Percentiles rank a stretch among this genome's conserved stretches.
Evolutionary conservation across 2,329 filamentous ascomycete species (phyloP).

Genomic region (Dothidotthia symphoricarpi): DNA sequence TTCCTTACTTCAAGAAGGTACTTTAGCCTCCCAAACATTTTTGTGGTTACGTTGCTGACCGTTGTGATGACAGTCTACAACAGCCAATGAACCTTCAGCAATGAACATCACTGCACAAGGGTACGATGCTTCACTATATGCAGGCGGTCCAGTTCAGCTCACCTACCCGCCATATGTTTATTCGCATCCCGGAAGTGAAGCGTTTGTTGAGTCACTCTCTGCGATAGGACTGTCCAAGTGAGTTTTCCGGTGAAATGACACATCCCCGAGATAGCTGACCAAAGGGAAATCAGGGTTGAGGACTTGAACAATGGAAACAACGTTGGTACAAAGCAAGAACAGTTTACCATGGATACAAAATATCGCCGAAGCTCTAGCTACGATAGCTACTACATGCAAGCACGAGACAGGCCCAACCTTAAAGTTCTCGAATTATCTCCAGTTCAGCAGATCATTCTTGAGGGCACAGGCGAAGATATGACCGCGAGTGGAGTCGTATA

Average conservation of each 20-base stretch:
- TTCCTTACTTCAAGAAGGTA: conserved; percentile 27
- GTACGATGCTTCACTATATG: conserved; percentile 27
- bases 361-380: conserved; percentile 31
- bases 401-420: conserved; percentile 29
- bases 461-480: too few relatives aligned
- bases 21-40: conserved; percentile 30
- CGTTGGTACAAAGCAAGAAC: conserved; percentile 35
- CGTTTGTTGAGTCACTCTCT: conserved; percentile 35
- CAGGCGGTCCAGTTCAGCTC: conserved; percentile 29
- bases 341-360: conserved; percentile 20
- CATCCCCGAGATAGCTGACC: too few relatives aligned
- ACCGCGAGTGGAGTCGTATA: conserved; percentile 32
- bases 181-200: conserved; percentile 26
- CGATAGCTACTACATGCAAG: conserved; percentile 32
- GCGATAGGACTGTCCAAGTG: too few relatives aligned
- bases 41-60: too few relatives aligned
- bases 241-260: too few relatives aligned
- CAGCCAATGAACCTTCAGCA: conserved; percentile 17
- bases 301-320: conserved; percentile 34
- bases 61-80: too few relatives aligned
- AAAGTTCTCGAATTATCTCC: conserved; percentile 18
- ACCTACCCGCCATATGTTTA: conserved; percentile 33
- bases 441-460: conserved; percentile 10
- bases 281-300: too few relatives aligned
- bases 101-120: conserved; percentile 33